These are phyloP conservation scores for Selaginella moellendorffii DNA, from an alignment of 75 land plant species.

Conservation along the genomic window DNA sequence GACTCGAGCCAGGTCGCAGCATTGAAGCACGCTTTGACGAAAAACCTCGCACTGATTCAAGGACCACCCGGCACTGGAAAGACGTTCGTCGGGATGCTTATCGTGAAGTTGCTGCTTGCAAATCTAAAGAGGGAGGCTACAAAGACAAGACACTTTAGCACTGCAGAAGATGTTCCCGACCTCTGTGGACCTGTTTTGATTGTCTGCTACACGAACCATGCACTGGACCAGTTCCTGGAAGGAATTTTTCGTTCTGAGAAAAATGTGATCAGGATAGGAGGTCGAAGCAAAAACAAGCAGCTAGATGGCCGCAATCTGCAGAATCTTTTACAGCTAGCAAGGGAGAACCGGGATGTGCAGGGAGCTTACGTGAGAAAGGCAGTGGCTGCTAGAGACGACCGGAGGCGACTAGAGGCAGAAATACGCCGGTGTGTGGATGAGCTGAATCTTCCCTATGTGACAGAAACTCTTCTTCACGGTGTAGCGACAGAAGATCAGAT, in stretches of 20 bases:
- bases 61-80: constrained; percentile 30
- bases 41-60: constrained; percentile 18
- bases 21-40: constrained; percentile 18
- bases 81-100: constrained; percentile 12
- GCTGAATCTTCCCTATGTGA: constrained; percentile 4
- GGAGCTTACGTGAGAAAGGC: neutral
- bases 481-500: constrained; percentile 15
- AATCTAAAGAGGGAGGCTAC: neutral
- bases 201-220: constrained; percentile 24
- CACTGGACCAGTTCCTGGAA: constrained; percentile 25
- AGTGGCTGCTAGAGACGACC: neutral
- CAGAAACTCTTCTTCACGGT: neutral
- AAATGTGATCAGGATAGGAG: constrained; percentile 20
- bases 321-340: neutral
- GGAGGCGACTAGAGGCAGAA: neutral
- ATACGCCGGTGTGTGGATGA: neutral
- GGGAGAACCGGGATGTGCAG: too few relatives aligned
- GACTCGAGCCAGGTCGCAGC: constrained; percentile 17
- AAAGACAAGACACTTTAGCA: neutral
- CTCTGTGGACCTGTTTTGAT: too few relatives aligned
- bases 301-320: constrained; percentile 10
- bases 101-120: constrained; percentile 6
- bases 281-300: neutral
- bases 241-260: constrained; percentile 9
- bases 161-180: too few relatives aligned